Evolutionary conservation across 1,284 basidiomycete genomes (phyloP).

Genomic region (Hemileia vastatrix): DNA sequence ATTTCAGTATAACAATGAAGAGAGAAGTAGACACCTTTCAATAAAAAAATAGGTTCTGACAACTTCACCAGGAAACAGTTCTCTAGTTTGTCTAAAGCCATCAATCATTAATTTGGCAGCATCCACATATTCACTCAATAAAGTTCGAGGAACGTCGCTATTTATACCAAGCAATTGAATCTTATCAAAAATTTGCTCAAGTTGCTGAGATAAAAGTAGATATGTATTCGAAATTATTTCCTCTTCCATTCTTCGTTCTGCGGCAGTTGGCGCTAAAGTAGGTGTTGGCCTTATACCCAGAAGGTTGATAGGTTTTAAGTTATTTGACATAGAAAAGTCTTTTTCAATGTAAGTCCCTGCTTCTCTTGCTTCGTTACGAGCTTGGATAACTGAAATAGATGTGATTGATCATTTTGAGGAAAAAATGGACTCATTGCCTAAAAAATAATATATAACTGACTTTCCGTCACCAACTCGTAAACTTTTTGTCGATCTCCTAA

Average conservation of each 20-base stretch:
- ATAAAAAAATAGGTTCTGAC: conserved; percentile 47
- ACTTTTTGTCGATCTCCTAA: conserved; percentile 69
- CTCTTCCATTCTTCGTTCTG: conserved; percentile 14
- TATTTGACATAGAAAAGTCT: background rate
- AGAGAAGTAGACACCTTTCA: background rate
- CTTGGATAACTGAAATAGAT: conserved; percentile 9
- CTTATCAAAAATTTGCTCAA: conserved; percentile 2
- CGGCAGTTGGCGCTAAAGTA: background rate
- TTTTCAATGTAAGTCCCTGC: conserved; percentile 9
- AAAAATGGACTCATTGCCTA: conserved; percentile 5
- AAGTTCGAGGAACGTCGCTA: too few species aligned
- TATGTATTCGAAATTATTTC: conserved; percentile 4
- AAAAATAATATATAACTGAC: conserved; percentile 46
- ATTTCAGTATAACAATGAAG: background rate
- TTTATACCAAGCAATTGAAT: too few species aligned
- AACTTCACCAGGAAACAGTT: conserved; percentile 65
- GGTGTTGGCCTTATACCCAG: background rate
- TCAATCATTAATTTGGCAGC: conserved; percentile 78
- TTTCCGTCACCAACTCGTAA: conserved; percentile 73
- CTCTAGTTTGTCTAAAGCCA: conserved; percentile 72
- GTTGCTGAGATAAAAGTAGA: background rate
- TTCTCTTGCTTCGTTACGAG: conserved; percentile 7
- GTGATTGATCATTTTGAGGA: background rate
- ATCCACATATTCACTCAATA: conserved; percentile 58
- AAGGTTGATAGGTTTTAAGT: background rate